Evolutionary conservation across 2,329 filamentous ascomycete genomes (phyloP).

Genomic region (Fusarium chaquense): DNA sequence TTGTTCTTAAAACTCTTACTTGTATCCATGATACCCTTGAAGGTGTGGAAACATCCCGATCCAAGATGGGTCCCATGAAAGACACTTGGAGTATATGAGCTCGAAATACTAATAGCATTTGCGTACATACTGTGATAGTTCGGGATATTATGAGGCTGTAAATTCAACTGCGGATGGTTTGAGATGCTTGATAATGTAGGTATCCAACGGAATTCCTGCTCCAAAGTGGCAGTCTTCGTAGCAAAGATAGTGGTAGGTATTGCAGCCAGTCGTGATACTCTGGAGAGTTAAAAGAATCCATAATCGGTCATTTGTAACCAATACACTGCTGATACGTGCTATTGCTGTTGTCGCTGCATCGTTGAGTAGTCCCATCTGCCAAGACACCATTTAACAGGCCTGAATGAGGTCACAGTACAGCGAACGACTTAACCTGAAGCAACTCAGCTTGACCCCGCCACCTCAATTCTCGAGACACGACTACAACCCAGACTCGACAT

Average conservation of each 20-base stretch:
- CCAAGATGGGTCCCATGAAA: conserved; percentile 21
- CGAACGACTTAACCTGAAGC: conserved; percentile 31
- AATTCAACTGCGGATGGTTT: neutral
- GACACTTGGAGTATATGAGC: neutral
- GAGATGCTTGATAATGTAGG: neutral
- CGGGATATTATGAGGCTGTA: neutral
- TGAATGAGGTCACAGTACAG: conserved; percentile 44
- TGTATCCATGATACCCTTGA: conserved; percentile 38
- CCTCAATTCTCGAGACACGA: conserved; percentile 41
- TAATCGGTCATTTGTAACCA: neutral
- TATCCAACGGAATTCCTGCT: neutral
- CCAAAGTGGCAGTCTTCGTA: conserved; percentile 6
- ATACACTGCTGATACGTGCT: conserved; percentile 12
- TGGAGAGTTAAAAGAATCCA: neutral
- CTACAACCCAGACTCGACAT: conserved; percentile 19
- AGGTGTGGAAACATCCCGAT: conserved; percentile 23
- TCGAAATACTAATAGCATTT: conserved; percentile 1
- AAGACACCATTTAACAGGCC: conserved; percentile 36
- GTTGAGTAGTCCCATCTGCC: conserved; percentile 27
- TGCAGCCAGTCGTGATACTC: conserved; percentile 13
- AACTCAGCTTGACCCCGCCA: conserved; percentile 45
- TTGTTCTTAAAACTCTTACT: conserved; percentile 27
- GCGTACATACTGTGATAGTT: neutral
- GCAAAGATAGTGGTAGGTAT: neutral
- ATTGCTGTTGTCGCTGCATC: conserved; percentile 9